phyloP scores from a whole-genome alignment of 1,139 yeast species.

The Eremothecium coryli region DNA sequence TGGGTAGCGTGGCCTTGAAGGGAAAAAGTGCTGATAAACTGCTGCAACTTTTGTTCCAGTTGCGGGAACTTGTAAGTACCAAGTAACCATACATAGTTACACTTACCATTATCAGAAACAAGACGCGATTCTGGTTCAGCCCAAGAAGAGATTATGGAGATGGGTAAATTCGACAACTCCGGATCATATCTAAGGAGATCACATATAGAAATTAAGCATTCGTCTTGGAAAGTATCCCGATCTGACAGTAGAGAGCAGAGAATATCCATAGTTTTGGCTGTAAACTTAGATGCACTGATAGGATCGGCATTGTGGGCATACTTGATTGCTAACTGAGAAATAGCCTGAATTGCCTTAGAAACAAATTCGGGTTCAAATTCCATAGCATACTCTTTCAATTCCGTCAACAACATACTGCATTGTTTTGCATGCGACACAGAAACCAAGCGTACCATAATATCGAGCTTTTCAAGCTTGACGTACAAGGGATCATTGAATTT shows the following conservation, averaged over 20 bases:
- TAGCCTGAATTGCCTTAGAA: conserved; percentile 67
- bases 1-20: conserved; percentile 74
- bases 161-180: conserved; percentile 17
- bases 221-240: conserved; percentile 72
- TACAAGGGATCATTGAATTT: conserved; percentile 93
- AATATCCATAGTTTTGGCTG: conserved; percentile 58
- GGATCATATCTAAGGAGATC: conserved; percentile 71
- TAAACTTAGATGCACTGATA: conserved; percentile 14
- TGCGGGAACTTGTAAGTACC: conserved; percentile 81
- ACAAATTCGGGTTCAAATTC: conserved; percentile 91
- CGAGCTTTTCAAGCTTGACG: conserved; percentile 84
- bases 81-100: conserved; percentile 68
- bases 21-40: conserved; percentile 51
- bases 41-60: conserved; percentile 36
- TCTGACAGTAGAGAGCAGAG: conserved; percentile 67
- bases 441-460: conserved; percentile 79
- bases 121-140: conserved; percentile 20
- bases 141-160: conserved; percentile 27
- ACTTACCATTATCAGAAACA: conserved; percentile 26
- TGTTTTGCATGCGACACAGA: conserved; percentile 45
- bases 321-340: conserved; percentile 85
- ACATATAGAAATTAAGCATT: conserved; percentile 65
- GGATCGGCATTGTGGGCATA: conserved; percentile 35
- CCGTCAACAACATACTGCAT: conserved; percentile 63
- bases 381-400: conserved; percentile 85